Base-by-base conservation (phyloP, 2,329 filamentous ascomycete species). In the Xylariaceae sp. region DNA sequence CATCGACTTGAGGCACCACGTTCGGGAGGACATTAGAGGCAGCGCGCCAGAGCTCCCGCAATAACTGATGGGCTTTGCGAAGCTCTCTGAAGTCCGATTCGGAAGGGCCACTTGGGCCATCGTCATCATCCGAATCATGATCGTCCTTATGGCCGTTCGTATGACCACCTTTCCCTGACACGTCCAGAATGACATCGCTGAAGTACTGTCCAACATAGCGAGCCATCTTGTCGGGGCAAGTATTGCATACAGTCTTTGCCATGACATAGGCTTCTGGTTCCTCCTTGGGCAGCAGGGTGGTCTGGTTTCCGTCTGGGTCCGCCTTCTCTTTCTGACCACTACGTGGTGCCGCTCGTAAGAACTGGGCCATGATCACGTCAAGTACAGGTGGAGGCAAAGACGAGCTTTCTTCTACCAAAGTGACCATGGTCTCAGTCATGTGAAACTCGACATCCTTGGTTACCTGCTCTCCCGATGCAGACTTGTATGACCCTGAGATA, bases 131-230 rank as follows among this genome's bases (percentile, higher is more conserved):
- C 0, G 75, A 78, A 17, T 86, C 85, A 22, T 80, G 80, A 15
- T 76, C 74, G 36, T 77, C 78, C 52, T 78, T 80, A 48, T 77
- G 74, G 5, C 80, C 81, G 55, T 83, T 85, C 47, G 74, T 56
- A 58, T 78, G 75, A 10, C 73, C 72, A 17, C 73, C 74, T 41
- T 81, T 77, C 11, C 75, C 81, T 35, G 85, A 90, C 3, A 90
- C 88, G 64, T 96, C 90, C 54, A 97, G 84, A 50, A 99, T 95
- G 45, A 97, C 90, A 49, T 95, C 90, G 69, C 90, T 95, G 67
- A 99, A 99, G 68, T 97, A 99, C 63, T 95, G 90, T 58, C 90
- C 92, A 48, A 97, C 86, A 58, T 95, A 90, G 54, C 90, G 86
- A 1, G 90, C 86, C 92, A 99, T 96, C 69, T 95, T 95, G 59